Evolutionary conservation across 306 rosid genomes (phyloP), one percentile per base, ranked within the genome.

Genomic region (Sophora flavescens): DNA sequence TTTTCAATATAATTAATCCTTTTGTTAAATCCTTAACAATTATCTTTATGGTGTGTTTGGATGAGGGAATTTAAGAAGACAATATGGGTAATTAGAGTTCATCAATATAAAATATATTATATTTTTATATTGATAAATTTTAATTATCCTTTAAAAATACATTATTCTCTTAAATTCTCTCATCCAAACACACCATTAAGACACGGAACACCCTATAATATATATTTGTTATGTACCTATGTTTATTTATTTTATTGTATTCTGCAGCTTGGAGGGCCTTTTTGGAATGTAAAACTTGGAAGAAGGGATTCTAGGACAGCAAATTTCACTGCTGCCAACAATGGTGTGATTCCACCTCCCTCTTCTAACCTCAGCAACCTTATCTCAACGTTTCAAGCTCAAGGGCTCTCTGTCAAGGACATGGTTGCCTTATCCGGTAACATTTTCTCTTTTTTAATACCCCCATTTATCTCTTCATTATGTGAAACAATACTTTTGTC

Each of bases 341-440:
- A 61, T 64, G 97, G 93, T 26, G 89, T 65, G 4, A 66, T 93
- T 57, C 98, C 98, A 68, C 33, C 94, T 57, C 90, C 91, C 1
- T 51, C 83, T 28, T 76, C 85, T 5, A 75, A 70, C 30, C 90
- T 90, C 4, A 54, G 8, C 73, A 22, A 42, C 62, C 91, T 93
- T 60, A 87, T 73, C 81, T 52, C 54, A 2, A 82, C 75, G 0
- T 93, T 88, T 76, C 3, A 6, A 28, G 76, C 80, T 28, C 69
- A 50, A 54, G 97, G 97, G 0, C 98, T 93, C 63, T 86, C 93
- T 69, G 59, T 44, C 8, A 78, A 41, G 18, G 96, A 93, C 79
- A 64, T 93, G 91, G 96, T 91, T 76, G 97, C 97, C 68, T 85
- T 93, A 80, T 91, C 98, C 13, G 98, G 98, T 93, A 74, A 18